phyloP scores from a whole-genome alignment of 768 basidiomycete species.

The Macrocybe gigantea region DNA sequence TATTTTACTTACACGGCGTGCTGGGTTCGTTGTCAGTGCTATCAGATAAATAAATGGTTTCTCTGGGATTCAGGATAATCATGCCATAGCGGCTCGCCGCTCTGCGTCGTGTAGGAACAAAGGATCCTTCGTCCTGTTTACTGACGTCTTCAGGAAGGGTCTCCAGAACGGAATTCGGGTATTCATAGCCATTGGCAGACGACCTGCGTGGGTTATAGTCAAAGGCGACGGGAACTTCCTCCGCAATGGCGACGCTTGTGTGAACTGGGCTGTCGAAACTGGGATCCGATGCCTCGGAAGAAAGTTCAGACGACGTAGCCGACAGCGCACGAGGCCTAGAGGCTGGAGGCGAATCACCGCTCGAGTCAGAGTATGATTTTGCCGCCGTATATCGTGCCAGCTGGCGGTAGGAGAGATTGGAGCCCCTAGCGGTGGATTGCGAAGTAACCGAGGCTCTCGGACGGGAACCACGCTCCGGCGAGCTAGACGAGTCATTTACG shows the following conservation, averaged over 20 bases:
- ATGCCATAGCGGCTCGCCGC: too few species aligned
- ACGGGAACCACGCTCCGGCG: constrained; percentile 3
- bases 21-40: constrained; percentile 6
- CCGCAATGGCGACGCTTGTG: constrained; percentile 20
- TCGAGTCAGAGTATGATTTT: constrained; percentile 12
- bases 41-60: not conserved
- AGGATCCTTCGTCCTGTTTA: too few species aligned
- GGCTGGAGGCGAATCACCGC: constrained; percentile 11
- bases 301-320: constrained; percentile 34
- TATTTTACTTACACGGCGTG: constrained; percentile 9
- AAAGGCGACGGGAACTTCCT: constrained; percentile 28
- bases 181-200: constrained; percentile 8
- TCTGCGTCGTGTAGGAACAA: too few species aligned
- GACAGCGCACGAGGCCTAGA: constrained; percentile 28
- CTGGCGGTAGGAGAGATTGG: too few species aligned
- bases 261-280: constrained; percentile 24
- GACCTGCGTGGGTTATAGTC: constrained; percentile 32
- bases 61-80: too few species aligned
- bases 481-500: constrained; percentile 13
- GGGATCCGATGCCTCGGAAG: constrained; percentile 32
- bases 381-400: too few species aligned
- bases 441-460: constrained; percentile 11
- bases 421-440: constrained; percentile 3
- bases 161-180: constrained; percentile 27
- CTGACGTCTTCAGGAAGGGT: constrained; percentile 41